Conservation (phyloP, 2,329 filamentous ascomycete species). For the Pseudogymnoascus sp. region DNA sequence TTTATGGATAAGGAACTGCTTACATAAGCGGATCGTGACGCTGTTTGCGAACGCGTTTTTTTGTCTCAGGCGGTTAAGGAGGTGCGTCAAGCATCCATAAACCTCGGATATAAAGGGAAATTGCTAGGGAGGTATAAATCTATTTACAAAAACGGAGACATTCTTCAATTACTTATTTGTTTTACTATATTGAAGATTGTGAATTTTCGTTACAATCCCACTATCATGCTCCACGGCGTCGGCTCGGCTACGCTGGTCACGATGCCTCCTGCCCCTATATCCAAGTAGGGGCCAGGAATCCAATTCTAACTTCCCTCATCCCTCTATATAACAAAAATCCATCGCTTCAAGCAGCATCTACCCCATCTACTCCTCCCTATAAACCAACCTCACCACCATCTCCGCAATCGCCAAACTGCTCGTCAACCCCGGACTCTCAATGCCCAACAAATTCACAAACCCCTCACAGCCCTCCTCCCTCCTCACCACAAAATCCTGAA, state of each 20-base stretch:
- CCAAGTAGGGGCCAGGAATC: not conserved
- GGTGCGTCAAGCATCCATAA: not conserved
- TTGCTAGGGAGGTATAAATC: not conserved
- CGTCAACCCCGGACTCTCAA: conserved; percentile 88
- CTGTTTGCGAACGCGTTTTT: not conserved
- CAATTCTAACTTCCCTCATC: too few species aligned
- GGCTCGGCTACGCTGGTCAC: not conserved
- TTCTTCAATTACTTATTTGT: not conserved
- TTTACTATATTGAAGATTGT: not conserved
- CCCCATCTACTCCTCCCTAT: conserved; percentile 11
- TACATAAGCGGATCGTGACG: not conserved
- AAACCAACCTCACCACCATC: conserved; percentile 46
- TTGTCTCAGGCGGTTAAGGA: not conserved
- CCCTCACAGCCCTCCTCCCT: conserved; percentile 70
- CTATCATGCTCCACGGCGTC: not conserved
- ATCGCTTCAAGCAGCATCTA: not conserved
- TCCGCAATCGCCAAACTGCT: conserved; percentile 80
- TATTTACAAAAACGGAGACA: not conserved
- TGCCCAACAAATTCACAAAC: conserved; percentile 84
- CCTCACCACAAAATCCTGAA: too few species aligned
- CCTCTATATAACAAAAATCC: not conserved
- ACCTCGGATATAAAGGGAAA: not conserved
- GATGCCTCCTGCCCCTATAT: not conserved
- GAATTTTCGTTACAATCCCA: not conserved
- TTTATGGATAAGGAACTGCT: not conserved